Conservation (phyloP, 2,329 filamentous ascomycete genomes). For the Botrytis porri region DNA sequence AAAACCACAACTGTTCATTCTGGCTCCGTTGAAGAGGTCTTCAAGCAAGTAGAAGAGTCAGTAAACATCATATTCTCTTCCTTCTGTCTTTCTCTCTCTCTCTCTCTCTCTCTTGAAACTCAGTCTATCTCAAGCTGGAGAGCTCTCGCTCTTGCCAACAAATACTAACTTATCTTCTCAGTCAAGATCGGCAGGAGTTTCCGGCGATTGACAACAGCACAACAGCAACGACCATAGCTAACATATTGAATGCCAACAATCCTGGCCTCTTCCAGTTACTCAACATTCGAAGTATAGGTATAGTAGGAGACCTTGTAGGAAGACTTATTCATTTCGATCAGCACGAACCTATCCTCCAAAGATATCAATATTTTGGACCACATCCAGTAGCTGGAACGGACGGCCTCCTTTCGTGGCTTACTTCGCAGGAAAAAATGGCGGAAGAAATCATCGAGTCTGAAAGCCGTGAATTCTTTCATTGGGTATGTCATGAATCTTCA, state of each 20-base stretch:
- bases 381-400: conserved; percentile 6
- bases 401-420: conserved; percentile 8
- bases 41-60: conserved; percentile 8
- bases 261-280: not conserved
- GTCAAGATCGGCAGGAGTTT: not conserved
- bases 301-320: conserved; percentile 3
- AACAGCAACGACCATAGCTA: not conserved
- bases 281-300: not conserved
- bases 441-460: not conserved
- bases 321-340: conserved; percentile 7
- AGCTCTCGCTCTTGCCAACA: not conserved
- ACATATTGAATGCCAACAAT: not conserved
- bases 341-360: not conserved
- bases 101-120: not conserved
- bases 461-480: not conserved
- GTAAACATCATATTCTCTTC: not conserved
- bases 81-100: not conserved
- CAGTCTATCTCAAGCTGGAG: not conserved
- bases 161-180: conserved; percentile 6
- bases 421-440: conserved; percentile 7
- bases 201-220: not conserved
- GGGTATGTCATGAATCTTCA: not conserved
- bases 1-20: not conserved
- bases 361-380: not conserved
- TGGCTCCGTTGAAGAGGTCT: not conserved